phyloP scores from a whole-genome alignment of 352 stramenopile genomes.

The Phytophthora syringae region DNA sequence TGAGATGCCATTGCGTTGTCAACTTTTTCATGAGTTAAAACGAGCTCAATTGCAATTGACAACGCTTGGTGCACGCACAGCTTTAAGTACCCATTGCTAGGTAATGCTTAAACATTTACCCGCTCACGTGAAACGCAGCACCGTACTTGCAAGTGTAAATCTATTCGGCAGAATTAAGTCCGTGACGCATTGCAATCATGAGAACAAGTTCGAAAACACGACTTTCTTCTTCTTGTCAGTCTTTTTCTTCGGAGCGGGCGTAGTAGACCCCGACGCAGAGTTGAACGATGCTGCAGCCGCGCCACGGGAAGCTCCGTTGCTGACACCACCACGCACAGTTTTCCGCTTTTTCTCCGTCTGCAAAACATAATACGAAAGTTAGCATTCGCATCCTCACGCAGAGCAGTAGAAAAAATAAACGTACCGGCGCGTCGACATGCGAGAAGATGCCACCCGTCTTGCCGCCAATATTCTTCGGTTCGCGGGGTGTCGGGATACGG shows the following conservation, averaged over 20 bases:
- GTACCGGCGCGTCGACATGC: conserved; percentile 69
- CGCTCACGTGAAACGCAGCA: not conserved
- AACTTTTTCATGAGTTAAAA: no score
- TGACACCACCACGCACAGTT: conserved; percentile 20
- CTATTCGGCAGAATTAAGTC: conserved; percentile 24
- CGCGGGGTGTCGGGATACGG: conserved; percentile 56
- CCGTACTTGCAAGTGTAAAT: conserved; percentile 17
- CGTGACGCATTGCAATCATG: conserved; percentile 24
- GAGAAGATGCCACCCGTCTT: conserved; percentile 88
- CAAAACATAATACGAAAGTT: conserved; percentile 6
- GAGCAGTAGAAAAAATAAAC: conserved; percentile 9
- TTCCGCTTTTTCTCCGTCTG: conserved; percentile 78
- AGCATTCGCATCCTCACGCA: conserved; percentile 1
- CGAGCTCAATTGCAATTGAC: no score
- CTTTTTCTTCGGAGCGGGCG: conserved; percentile 23
- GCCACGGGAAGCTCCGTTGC: not conserved
- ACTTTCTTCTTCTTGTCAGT: conserved; percentile 82
- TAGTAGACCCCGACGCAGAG: not conserved
- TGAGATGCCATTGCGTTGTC: no score
- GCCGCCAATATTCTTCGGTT: conserved; percentile 64
- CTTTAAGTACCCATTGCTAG: no score
- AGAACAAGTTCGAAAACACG: conserved; percentile 82
- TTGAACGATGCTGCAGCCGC: not conserved
- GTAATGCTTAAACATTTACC: not conserved
- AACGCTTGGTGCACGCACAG: no score